Evolutionary conservation across 345 rosid species (phyloP).

Genomic region (Populus davidiana): DNA sequence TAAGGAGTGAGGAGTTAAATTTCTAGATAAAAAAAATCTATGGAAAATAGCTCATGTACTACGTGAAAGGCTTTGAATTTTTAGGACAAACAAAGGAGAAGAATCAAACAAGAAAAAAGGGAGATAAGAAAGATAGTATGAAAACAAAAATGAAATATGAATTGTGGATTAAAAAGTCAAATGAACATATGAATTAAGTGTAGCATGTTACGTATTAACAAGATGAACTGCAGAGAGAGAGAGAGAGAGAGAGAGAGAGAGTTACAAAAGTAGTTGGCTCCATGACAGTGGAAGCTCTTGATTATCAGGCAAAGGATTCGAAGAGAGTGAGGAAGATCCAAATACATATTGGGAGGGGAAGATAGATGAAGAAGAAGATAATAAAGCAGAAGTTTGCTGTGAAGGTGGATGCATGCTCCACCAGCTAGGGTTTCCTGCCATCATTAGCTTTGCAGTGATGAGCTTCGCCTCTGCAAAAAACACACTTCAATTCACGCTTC

Average conservation of each 20-base stretch:
- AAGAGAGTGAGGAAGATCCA: slow-evolving; percentile 45
- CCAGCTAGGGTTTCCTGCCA: slow-evolving; percentile 75
- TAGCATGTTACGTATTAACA: background rate
- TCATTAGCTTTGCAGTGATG: slow-evolving; percentile 40
- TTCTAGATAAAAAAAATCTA: background rate
- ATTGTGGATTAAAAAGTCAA: slow-evolving; percentile 1
- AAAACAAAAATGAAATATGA: background rate
- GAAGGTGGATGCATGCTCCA: slow-evolving; percentile 60
- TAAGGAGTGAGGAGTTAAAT: background rate
- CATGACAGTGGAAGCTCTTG: slow-evolving; percentile 55
- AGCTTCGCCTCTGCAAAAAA: background rate
- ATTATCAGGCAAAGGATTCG: slow-evolving; percentile 30
- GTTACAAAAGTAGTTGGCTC: slow-evolving; percentile 59
- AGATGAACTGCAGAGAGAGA: background rate
- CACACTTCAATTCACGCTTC: slow-evolving; percentile 11
- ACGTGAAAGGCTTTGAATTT: background rate
- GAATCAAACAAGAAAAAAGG: background rate
- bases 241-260: slow-evolving; percentile 16
- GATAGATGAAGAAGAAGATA: slow-evolving; percentile 32
- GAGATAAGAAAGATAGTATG: background rate
- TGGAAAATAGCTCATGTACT: background rate
- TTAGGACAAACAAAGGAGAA: background rate
- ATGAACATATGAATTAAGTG: background rate
- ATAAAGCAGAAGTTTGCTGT: slow-evolving; percentile 36
- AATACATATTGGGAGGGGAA: slow-evolving; percentile 38